phyloP scores from a whole-genome alignment of 169 alveolate genomes.

The Plasmodium vivax region DNA sequence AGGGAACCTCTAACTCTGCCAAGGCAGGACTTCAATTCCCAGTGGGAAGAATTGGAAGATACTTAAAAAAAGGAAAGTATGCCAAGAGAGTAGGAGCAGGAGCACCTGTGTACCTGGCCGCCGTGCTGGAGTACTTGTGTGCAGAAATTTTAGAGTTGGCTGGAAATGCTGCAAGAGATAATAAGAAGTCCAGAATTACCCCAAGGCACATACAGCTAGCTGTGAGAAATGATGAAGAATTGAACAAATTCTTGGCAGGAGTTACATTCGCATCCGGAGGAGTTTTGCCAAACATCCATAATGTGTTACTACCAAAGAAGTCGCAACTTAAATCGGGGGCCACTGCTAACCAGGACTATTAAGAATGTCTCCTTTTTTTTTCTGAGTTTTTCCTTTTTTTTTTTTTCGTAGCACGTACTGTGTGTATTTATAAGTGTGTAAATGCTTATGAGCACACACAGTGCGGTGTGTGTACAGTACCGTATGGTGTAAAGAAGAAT shows the following conservation, averaged over 20 bases:
- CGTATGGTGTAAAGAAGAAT: background rate
- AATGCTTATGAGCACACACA: background rate
- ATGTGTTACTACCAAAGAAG: constrained; percentile 95
- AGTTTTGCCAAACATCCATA: constrained; percentile 97
- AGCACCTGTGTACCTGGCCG: constrained; percentile 99
- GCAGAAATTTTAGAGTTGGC: constrained; percentile 99
- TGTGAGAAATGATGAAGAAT: constrained; percentile 98
- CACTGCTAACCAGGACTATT: constrained; percentile 59
- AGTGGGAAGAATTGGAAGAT: constrained; percentile 98
- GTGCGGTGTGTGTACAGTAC: background rate
- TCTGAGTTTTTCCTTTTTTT: background rate
- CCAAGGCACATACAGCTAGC: constrained; percentile 99
- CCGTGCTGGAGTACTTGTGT: constrained; percentile 97
- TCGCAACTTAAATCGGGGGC: constrained; percentile 55
- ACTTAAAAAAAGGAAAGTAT: constrained; percentile 96
- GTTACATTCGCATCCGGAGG: constrained; percentile 99
- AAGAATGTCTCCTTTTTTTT: background rate
- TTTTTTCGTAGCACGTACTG: background rate
- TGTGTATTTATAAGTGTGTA: constrained; percentile 5
- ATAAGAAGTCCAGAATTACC: constrained; percentile 97
- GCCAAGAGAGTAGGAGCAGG: constrained; percentile 99
- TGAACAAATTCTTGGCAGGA: constrained; percentile 96
- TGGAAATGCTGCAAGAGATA: constrained; percentile 98
- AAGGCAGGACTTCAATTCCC: constrained; percentile 99
- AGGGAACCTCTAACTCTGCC: constrained; percentile 95